Conservation (phyloP, 768 basidiomycete species). For the Lactifluus volemus region DNA sequence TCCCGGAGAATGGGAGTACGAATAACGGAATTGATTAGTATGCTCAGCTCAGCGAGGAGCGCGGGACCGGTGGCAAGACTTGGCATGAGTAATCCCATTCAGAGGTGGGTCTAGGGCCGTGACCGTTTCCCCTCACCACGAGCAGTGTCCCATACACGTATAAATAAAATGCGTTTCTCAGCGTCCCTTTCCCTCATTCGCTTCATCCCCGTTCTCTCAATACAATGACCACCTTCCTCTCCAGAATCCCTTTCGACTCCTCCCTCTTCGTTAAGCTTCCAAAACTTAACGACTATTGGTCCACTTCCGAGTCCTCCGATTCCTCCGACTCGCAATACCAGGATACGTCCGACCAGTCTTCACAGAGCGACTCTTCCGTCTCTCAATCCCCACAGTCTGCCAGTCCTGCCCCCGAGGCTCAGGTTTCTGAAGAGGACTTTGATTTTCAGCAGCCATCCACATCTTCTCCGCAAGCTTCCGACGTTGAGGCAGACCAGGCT, state of each 20-base stretch:
- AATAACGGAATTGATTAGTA: too few species aligned
- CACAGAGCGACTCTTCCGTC: neutral
- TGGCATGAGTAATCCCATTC: too few species aligned
- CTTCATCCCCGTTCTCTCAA: neutral
- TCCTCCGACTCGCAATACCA: neutral
- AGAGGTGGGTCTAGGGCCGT: too few species aligned
- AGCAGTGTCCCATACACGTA: too few species aligned
- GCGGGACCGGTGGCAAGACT: too few species aligned
- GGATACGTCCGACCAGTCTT: neutral
- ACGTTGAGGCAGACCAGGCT: constrained; percentile 5
- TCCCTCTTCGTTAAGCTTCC: neutral
- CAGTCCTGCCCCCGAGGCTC: neutral
- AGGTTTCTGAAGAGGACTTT: neutral
- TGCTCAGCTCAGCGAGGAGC: too few species aligned
- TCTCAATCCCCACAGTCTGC: neutral
- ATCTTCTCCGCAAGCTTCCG: neutral
- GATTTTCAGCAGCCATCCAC: constrained; percentile 8
- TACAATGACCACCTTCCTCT: constrained; percentile 8
- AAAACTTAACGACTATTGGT: constrained; percentile 1
- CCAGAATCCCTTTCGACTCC: constrained; percentile 9
- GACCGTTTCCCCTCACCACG: too few species aligned
- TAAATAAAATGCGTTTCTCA: too few species aligned
- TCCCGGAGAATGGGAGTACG: too few species aligned
- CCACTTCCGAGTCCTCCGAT: neutral
- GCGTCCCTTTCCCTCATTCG: too few species aligned